Percentiles rank a stretch among this genome's conserved stretches.
Evolutionary conservation across 495 filamentous ascomycete genomes (phyloP).

Genomic region (Aspergillus campestris): DNA sequence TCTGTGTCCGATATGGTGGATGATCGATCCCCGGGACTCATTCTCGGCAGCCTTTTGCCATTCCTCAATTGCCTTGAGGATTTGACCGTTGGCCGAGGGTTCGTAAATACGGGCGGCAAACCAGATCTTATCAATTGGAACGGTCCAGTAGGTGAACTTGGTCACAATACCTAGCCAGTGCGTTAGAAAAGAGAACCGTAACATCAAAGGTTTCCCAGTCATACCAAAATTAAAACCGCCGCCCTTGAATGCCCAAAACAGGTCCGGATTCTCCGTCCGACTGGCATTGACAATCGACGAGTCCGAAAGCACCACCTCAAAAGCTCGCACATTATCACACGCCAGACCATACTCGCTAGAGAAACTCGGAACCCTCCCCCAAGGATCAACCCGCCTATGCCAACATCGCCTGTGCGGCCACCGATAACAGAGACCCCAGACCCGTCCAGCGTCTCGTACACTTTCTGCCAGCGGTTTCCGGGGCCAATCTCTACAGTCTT

Average conservation of each 20-base stretch:
- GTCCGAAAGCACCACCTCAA: constrained; percentile 40
- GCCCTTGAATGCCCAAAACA: constrained; percentile 23
- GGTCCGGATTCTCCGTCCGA: constrained; percentile 19
- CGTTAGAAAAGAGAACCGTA: background rate
- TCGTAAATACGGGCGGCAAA: background rate
- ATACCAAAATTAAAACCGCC: constrained; percentile 20
- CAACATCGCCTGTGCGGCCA: constrained; percentile 26
- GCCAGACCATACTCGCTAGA: constrained; percentile 29
- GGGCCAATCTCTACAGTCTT: constrained; percentile 14
- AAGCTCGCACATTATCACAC: constrained; percentile 37
- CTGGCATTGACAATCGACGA: constrained; percentile 38
- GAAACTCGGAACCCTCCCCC: constrained; percentile 32
- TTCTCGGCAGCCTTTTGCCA: background rate
- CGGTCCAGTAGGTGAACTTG: background rate
- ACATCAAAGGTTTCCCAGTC: background rate
- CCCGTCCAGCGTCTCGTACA: constrained; percentile 25
- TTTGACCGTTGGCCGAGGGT: background rate
- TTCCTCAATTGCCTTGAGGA: background rate
- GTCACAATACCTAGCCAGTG: constrained; percentile 5
- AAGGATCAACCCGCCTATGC: constrained; percentile 30
- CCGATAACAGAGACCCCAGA: constrained; percentile 27
- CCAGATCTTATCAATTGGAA: background rate
- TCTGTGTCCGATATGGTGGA: no score
- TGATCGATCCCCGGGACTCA: no score
- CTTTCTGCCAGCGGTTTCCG: constrained; percentile 25